These are phyloP conservation scores for Rhypophila decipiens DNA, from an alignment of 495 filamentous ascomycete genomes.

Conservation along the genomic window DNA sequence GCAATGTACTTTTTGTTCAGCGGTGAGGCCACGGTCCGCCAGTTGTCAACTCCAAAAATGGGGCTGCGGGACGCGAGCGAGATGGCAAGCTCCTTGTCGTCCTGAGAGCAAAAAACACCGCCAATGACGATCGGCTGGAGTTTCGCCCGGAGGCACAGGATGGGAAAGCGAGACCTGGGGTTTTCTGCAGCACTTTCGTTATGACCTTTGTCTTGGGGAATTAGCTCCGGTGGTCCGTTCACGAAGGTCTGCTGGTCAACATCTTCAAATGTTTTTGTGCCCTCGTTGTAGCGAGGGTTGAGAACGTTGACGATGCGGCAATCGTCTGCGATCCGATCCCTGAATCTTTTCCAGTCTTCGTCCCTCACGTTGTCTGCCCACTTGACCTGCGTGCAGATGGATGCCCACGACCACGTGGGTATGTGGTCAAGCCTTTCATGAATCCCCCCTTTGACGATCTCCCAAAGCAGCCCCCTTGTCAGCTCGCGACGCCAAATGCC, in stretches of 20 bases:
- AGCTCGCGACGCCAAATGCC: conserved; percentile 4
- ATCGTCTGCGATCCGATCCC: no score
- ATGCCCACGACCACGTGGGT: conserved; percentile 12
- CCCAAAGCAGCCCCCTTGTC: conserved; percentile 3
- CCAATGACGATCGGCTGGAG: conserved; percentile 9
- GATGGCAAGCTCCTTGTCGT: conserved; percentile 1
- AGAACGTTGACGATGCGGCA: no score
- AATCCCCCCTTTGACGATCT: background rate
- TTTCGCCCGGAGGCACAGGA: conserved; percentile 7
- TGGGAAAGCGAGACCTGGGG: conserved; percentile 4
- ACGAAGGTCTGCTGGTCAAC: no score
- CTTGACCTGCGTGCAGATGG: conserved; percentile 3
- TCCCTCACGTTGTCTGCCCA: background rate
- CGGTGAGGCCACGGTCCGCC: conserved; percentile 8
- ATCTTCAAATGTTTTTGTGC: no score
- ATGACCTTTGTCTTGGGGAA: background rate
- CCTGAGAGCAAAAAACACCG: background rate
- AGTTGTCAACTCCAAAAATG: background rate
- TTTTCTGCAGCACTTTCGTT: background rate
- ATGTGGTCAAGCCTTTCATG: conserved; percentile 3
- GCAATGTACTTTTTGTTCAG: conserved; percentile 5
- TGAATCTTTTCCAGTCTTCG: background rate
- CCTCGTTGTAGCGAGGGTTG: no score
- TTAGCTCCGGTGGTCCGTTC: background rate
- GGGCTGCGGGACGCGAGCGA: background rate